Percentiles rank a stretch among this genome's conserved stretches.
Evolutionary conservation across 2,329 filamentous ascomycete species (phyloP).

Genomic region (Byssochlamys sp.): DNA sequence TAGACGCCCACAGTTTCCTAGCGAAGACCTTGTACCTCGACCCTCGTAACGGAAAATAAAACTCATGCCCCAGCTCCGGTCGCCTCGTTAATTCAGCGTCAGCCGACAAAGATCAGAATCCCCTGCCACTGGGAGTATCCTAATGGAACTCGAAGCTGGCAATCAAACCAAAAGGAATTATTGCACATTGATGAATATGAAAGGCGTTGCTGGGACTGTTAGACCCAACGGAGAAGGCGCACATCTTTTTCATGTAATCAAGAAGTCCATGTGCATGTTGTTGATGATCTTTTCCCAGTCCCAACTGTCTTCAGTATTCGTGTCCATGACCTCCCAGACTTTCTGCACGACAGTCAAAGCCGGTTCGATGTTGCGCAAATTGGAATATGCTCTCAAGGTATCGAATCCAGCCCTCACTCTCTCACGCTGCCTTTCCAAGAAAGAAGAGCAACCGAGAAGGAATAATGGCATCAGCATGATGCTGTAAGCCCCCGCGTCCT

Average conservation of each 20-base stretch:
- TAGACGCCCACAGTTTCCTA: background rate
- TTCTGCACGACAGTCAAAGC: slow-evolving; percentile 47
- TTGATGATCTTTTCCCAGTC: slow-evolving; percentile 55
- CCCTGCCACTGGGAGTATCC: background rate
- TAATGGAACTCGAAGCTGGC: background rate
- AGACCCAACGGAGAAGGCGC: background rate
- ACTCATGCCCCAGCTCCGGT: background rate
- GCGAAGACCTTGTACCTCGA: background rate
- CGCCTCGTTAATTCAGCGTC: background rate
- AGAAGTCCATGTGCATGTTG: slow-evolving; percentile 51
- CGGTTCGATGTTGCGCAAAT: slow-evolving; percentile 49
- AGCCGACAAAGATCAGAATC: background rate
- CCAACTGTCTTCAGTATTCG: slow-evolving; percentile 48
- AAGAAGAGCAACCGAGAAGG: slow-evolving; percentile 52
- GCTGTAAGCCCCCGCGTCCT: slow-evolving; percentile 47
- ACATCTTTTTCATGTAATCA: slow-evolving; percentile 42
- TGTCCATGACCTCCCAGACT: slow-evolving; percentile 54
- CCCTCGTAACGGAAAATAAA: background rate
- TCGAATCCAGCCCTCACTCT: slow-evolving; percentile 47
- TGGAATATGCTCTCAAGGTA: slow-evolving; percentile 46
- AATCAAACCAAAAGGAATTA: background rate
- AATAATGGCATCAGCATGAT: slow-evolving; percentile 54
- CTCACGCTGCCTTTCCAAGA: slow-evolving; percentile 45
- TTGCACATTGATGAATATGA: background rate
- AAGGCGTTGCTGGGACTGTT: background rate